Evolutionary conservation across 2,329 filamentous ascomycete species (phyloP).

Genomic region (Thermoascus crustaceus): DNA sequence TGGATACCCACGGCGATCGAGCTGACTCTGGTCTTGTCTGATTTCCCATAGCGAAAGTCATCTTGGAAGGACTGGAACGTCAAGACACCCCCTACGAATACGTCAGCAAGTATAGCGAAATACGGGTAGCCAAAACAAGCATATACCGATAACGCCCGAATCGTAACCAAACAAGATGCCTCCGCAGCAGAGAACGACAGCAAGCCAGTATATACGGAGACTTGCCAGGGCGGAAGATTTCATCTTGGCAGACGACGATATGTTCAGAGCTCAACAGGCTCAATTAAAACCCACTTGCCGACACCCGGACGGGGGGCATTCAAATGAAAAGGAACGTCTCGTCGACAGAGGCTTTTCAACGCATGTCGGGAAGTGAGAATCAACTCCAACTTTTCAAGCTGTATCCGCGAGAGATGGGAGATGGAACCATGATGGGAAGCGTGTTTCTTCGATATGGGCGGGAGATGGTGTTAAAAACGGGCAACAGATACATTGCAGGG

Average conservation of each 20-base stretch:
- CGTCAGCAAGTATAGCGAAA: neutral
- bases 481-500: no score
- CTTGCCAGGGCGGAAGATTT: slow-evolving; percentile 24
- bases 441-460: no score
- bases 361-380: no score
- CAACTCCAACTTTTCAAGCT: no score
- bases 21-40: slow-evolving; percentile 36
- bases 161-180: slow-evolving; percentile 40
- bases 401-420: no score
- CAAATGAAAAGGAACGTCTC: no score
- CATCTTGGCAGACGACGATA: slow-evolving; percentile 2
- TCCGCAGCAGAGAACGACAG: slow-evolving; percentile 44
- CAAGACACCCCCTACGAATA: slow-evolving; percentile 35
- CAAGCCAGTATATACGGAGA: slow-evolving; percentile 45
- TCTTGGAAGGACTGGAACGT: slow-evolving; percentile 38
- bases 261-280: no score
- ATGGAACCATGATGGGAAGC: no score
- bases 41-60: slow-evolving; percentile 35
- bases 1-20: slow-evolving; percentile 45
- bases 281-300: no score
- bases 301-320: no score
- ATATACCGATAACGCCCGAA: slow-evolving; percentile 36
- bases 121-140: neutral
- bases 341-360: no score
- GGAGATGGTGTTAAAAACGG: no score